phyloP scores from a whole-genome alignment of 441 rosid species.

The Viola pubescens region DNA sequence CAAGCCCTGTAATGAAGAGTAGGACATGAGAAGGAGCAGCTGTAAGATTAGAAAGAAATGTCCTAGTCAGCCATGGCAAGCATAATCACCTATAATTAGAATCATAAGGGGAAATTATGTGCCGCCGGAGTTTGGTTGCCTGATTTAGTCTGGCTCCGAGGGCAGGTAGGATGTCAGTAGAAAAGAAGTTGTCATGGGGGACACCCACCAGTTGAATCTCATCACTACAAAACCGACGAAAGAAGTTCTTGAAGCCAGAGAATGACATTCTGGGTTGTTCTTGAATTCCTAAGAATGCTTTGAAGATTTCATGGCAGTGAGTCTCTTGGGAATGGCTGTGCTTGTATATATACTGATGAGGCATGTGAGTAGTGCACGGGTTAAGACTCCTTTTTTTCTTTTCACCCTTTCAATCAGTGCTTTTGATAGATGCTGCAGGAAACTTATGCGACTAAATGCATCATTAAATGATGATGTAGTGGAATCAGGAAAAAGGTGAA shows the following conservation, averaged over 20 bases:
- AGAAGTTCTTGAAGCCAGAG: constrained; percentile 52
- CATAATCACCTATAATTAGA: constrained; percentile 61
- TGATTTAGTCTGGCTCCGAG: constrained; percentile 91
- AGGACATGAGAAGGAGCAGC: constrained; percentile 29
- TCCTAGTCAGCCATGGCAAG: constrained; percentile 9
- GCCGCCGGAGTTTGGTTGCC: constrained; percentile 61
- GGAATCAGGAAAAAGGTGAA: constrained; percentile 24
- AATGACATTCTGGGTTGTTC: constrained; percentile 40
- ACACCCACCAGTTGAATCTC: constrained; percentile 41
- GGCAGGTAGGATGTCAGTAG: constrained; percentile 81
- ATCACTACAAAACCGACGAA: constrained; percentile 67
- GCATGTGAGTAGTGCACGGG: constrained; percentile 49
- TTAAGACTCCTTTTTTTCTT: constrained; percentile 28
- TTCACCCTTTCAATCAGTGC: constrained; percentile 20
- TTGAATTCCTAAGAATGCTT: constrained; percentile 11
- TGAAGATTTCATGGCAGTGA: constrained; percentile 22
- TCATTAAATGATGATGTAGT: constrained; percentile 28
- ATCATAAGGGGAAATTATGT: constrained; percentile 71
- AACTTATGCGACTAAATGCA: constrained; percentile 33
- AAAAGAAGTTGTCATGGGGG: constrained; percentile 53
- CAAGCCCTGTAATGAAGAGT: constrained; percentile 64
- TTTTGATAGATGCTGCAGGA: constrained; percentile 31
- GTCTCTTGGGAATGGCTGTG: constrained; percentile 34
- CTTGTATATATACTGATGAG: constrained; percentile 22
- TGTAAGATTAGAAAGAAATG: constrained; percentile 17